phyloP scores from a whole-genome alignment of 148 eudicot genomes.

The Talinum fruticosum region DNA sequence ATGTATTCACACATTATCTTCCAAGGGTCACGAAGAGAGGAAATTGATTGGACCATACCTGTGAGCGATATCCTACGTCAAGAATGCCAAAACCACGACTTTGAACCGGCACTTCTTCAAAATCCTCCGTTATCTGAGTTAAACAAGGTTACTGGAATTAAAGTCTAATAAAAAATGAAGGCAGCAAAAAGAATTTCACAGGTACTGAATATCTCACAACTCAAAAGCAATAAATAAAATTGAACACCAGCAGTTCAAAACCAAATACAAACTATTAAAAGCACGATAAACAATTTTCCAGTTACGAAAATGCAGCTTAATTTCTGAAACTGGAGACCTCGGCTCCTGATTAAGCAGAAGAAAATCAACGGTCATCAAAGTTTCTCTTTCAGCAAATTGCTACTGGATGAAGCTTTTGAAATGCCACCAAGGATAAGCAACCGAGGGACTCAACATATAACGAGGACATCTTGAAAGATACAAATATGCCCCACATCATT shows the following conservation, averaged over 20 bases:
- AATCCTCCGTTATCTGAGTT: slow-evolving; percentile 80
- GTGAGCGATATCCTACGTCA: slow-evolving; percentile 89
- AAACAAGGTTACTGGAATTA: slow-evolving; percentile 14
- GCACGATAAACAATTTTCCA: not conserved
- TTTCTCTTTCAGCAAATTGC: not conserved
- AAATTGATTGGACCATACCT: slow-evolving; percentile 37
- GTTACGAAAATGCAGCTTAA: not conserved
- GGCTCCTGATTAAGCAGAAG: not conserved
- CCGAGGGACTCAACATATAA: not conserved
- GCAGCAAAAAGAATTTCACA: slow-evolving; percentile 6
- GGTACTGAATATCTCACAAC: not conserved
- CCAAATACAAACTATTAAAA: not conserved
- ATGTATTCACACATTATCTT: not conserved
- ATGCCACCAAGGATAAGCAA: not conserved
- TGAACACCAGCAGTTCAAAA: not conserved
- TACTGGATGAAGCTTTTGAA: not conserved
- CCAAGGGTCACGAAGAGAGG: not conserved
- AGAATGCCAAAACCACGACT: slow-evolving; percentile 99
- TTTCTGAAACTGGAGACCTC: not conserved
- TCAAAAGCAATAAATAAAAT: not conserved
- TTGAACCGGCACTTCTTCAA: slow-evolving; percentile 90
- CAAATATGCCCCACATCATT: not conserved
- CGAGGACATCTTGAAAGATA: not conserved
- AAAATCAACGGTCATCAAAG: not conserved
- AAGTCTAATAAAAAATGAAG: not conserved